Evolutionary conservation across 2,329 filamentous ascomycete genomes (phyloP).

Genomic region (Penicillium hordei): DNA sequence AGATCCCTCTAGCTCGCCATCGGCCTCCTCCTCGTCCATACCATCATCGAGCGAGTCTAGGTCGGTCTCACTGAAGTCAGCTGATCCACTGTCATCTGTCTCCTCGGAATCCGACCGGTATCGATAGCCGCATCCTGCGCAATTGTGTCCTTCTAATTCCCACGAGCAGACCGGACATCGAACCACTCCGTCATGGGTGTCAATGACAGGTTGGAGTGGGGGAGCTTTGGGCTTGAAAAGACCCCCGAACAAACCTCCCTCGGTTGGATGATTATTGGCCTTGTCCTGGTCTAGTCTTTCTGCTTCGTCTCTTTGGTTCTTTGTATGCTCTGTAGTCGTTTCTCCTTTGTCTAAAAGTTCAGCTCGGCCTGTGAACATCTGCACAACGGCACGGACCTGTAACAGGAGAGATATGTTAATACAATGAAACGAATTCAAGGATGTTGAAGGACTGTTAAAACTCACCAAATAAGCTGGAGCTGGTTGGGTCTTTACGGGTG

Average conservation of each 20-base stretch:
- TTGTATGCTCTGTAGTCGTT: slow-evolving; percentile 60
- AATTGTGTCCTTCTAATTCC: slow-evolving; percentile 61
- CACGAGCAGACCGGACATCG: slow-evolving; percentile 63
- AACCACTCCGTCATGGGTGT: slow-evolving; percentile 60
- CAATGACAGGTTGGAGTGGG: slow-evolving; percentile 49
- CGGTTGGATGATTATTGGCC: slow-evolving; percentile 49
- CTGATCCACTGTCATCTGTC: slow-evolving; percentile 49
- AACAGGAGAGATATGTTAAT: slow-evolving; percentile 10
- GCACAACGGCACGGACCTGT: slow-evolving; percentile 64
- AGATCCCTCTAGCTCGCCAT: neutral
- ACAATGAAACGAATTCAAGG: neutral
- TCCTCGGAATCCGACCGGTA: slow-evolving; percentile 49
- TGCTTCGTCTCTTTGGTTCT: slow-evolving; percentile 60
- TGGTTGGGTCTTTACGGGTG: slow-evolving; percentile 58
- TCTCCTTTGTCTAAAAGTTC: slow-evolving; percentile 65
- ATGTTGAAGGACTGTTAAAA: slow-evolving; percentile 8
- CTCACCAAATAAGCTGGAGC: slow-evolving; percentile 64
- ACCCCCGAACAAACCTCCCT: slow-evolving; percentile 64
- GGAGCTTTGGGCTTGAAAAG: slow-evolving; percentile 48
- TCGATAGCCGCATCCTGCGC: slow-evolving; percentile 52
- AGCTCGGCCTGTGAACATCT: slow-evolving; percentile 59
- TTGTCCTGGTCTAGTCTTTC: slow-evolving; percentile 61
- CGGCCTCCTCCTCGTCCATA: slow-evolving; percentile 29
- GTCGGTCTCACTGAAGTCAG: slow-evolving; percentile 46
- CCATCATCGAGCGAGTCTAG: slow-evolving; percentile 27